phyloP scores from a whole-genome alignment of 78 protist species.

The Dictyostelium citrinum region DNA sequence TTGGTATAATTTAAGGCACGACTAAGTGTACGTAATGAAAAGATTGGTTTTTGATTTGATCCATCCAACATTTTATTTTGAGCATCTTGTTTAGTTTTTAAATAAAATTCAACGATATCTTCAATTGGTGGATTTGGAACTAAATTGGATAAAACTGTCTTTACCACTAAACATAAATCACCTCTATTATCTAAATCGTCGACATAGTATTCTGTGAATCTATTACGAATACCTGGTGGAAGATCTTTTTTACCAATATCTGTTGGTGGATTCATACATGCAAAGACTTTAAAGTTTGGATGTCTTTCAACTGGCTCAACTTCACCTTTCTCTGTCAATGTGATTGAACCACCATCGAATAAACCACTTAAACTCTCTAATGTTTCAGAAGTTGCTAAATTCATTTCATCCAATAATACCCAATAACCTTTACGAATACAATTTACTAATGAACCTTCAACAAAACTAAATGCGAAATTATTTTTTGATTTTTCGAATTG shows the following conservation, averaged over 20 bases:
- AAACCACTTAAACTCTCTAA: conserved; percentile 92
- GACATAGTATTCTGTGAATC: conserved; percentile 97
- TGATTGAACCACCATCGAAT: conserved; percentile 89
- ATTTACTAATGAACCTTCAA: conserved; percentile 93
- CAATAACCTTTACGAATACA: conserved; percentile 97
- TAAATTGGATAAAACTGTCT: conserved; percentile 39
- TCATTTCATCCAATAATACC: conserved; percentile 99
- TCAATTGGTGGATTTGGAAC: conserved; percentile 71
- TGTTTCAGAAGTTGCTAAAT: conserved; percentile 97
- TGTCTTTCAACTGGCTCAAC: conserved; percentile 90
- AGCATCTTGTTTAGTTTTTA: conserved; percentile 66
- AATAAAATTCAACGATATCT: conserved; percentile 85
- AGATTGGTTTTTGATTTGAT: conserved; percentile 92
- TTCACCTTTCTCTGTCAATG: conserved; percentile 96
- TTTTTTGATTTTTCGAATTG: conserved; percentile 57
- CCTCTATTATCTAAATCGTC: conserved; percentile 84
- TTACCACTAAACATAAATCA: conserved; percentile 90
- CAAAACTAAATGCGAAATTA: conserved; percentile 93
- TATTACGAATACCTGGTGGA: conserved; percentile 89
- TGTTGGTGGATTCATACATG: conserved; percentile 99
- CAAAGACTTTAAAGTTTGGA: conserved; percentile 96
- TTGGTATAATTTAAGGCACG: conserved; percentile 90
- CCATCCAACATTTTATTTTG: conserved; percentile 84
- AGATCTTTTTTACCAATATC: conserved; percentile 99
- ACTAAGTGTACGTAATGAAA: conserved; percentile 93